These are phyloP conservation scores for Phyllosticta ampelicida DNA, from an alignment of 2,329 filamentous ascomycete genomes.

Conservation along the genomic window DNA sequence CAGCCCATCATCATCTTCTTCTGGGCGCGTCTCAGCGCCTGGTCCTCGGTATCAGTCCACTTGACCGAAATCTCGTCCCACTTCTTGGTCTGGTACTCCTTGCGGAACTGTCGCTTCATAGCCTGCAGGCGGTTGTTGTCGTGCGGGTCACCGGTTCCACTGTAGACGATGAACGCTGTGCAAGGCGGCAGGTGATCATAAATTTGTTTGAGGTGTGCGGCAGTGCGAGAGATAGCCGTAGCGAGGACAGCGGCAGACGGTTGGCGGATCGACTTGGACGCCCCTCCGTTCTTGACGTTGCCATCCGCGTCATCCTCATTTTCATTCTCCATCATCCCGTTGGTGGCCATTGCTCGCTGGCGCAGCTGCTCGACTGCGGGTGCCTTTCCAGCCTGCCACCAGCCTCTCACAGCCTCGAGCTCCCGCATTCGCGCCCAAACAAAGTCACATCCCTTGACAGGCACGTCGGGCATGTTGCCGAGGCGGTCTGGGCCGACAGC, in stretches of 20 bases:
- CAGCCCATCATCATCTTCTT: conserved; percentile 47
- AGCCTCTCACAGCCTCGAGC: conserved; percentile 49
- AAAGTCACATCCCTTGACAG: conserved; percentile 47
- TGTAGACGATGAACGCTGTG: conserved; percentile 53
- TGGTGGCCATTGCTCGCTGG: not conserved
- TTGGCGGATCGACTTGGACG: not conserved
- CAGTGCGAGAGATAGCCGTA: conserved; percentile 38
- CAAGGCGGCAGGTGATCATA: conserved; percentile 47
- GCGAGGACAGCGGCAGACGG: conserved; percentile 25
- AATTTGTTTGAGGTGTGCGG: conserved; percentile 40
- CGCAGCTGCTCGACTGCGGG: conserved; percentile 23
- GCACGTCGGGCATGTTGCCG: conserved; percentile 24
- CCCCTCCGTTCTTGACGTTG: not conserved
- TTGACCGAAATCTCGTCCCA: conserved; percentile 53
- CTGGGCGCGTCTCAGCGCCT: conserved; percentile 46
- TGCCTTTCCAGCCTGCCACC: conserved; percentile 44
- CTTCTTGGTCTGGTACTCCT: conserved; percentile 48
- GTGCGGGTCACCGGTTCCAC: conserved; percentile 52
- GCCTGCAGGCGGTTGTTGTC: conserved; percentile 45
- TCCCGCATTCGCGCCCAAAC: conserved; percentile 53
- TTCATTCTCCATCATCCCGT: not conserved
- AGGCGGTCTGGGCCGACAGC: not conserved
- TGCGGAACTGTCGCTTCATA: conserved; percentile 44
- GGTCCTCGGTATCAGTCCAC: conserved; percentile 55
- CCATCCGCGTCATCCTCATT: not conserved